Percentiles rank a stretch among this genome's conserved stretches.
Evolutionary conservation across 371 early-diverging fungal species (phyloP).

Genomic region (Mucor sp.): DNA sequence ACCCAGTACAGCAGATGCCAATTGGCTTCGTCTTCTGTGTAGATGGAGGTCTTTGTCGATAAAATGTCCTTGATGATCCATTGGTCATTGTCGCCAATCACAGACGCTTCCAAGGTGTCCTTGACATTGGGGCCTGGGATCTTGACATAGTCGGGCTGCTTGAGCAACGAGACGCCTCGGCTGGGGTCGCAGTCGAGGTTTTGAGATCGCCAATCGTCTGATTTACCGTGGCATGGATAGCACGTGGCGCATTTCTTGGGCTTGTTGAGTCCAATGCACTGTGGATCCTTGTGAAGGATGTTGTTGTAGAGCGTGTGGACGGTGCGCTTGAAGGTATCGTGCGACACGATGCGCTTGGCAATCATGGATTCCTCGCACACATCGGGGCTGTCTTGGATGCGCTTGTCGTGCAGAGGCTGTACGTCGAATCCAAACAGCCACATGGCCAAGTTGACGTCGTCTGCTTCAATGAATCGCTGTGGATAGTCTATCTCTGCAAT

Average conservation of each 20-base stretch:
- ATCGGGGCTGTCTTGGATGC: slow-evolving; percentile 49
- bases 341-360: slow-evolving; percentile 50
- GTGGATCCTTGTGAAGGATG: slow-evolving; percentile 31
- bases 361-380: slow-evolving; percentile 62
- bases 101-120: slow-evolving; percentile 38
- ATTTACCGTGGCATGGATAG: slow-evolving; percentile 58
- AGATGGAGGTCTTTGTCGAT: slow-evolving; percentile 56
- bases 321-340: slow-evolving; percentile 19
- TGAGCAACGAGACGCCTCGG: slow-evolving; percentile 51
- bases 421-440: slow-evolving; percentile 65
- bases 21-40: slow-evolving; percentile 56
- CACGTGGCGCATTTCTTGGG: slow-evolving; percentile 50
- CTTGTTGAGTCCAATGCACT: slow-evolving; percentile 26
- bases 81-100: slow-evolving; percentile 49
- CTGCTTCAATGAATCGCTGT: slow-evolving; percentile 53
- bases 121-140: slow-evolving; percentile 38
- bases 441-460: slow-evolving; percentile 53
- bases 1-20: slow-evolving; percentile 71
- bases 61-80: slow-evolving; percentile 65
- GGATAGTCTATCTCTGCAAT: slow-evolving; percentile 41
- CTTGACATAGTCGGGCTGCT: slow-evolving; percentile 20
- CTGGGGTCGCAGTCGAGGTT: slow-evolving; percentile 52
- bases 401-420: slow-evolving; percentile 55
- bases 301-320: slow-evolving; percentile 57
- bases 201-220: slow-evolving; percentile 54